Base-by-base conservation (phyloP, 768 basidiomycete genomes). In the Boletus tomentosulus region DNA sequence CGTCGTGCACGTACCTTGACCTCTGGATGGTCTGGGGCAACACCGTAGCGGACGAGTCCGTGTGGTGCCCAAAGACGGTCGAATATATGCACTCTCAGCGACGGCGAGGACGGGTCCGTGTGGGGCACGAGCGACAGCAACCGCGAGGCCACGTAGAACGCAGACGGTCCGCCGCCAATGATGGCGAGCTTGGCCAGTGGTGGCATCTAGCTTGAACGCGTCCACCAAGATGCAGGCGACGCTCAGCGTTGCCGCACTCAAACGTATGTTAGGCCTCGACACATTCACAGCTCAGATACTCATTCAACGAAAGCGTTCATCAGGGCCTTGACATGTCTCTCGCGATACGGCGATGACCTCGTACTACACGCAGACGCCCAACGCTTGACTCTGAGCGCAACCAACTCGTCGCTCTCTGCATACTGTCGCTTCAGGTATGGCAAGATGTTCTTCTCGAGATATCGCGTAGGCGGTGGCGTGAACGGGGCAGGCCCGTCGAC, bases 1-100 rank as follows among this genome's bases (percentile, higher is more conserved):
- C 25, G 51, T 15, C 30, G 31, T 16, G 42, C 31, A 39, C 55
- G 50, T 49, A 62, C 96, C 83, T 98, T 99, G 70, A 98, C 95
- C 74, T 98, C 96, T 10, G 97, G 93, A 70, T 98, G 96, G 73
- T 98, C 96, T 42, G 96, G 96, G 11, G 97, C 96, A 13, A 99
- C 95, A 0, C 97, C 95, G 64, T 95, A 99, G 43, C 97, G 78
- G 4, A 97, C 94, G 1, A 98, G 78, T 1, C 97, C 97, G 66
- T 97, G 91, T 11, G 96, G 96, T 28, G 92, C 85, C 82, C 95
- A 98, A 11, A 96, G 77, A 33, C 92, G 79, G 73, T 99, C 96
- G 67, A 84, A 99, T 65, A 99, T 71, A 67, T 98, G 92, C 13
- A 98, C 81, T 48, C 73, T 70, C n/a, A 83, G 64, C 33, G 73